phyloP scores from a whole-genome alignment of 495 filamentous ascomycete species.

The Penicillium simplicissimum region DNA sequence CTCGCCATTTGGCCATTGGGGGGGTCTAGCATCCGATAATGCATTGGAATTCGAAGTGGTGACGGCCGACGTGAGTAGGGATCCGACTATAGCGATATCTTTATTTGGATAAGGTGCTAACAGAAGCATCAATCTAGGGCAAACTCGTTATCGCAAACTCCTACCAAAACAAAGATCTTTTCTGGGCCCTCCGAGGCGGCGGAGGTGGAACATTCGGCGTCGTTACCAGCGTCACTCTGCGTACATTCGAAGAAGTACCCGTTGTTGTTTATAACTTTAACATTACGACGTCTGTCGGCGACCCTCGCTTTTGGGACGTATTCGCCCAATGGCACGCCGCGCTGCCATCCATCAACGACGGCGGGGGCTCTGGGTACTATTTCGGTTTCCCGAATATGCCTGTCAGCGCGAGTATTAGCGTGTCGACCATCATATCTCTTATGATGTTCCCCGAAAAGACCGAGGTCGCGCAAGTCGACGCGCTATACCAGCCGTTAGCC shows the following conservation, averaged over 20 bases:
- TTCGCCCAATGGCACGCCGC: slow-evolving; percentile 34
- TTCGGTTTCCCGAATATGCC: slow-evolving; percentile 30
- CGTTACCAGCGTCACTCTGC: slow-evolving; percentile 48
- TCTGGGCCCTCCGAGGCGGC: slow-evolving; percentile 54
- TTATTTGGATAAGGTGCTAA: not conserved
- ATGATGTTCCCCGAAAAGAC: slow-evolving; percentile 33
- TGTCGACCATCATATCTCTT: slow-evolving; percentile 18
- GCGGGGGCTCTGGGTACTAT: slow-evolving; percentile 41
- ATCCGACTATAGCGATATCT: not conserved
- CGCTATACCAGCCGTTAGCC: slow-evolving; percentile 21
- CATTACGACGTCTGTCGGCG: slow-evolving; percentile 22
- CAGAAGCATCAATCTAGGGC: slow-evolving; percentile 29
- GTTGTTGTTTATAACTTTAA: slow-evolving; percentile 36
- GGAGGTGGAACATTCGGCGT: slow-evolving; percentile 53
- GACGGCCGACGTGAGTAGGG: slow-evolving; percentile 35
- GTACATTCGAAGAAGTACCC: slow-evolving; percentile 37
- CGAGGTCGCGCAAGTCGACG: slow-evolving; percentile 15
- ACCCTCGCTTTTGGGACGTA: slow-evolving; percentile 36
- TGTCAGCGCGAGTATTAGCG: slow-evolving; percentile 5
- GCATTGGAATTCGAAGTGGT: slow-evolving; percentile 39
- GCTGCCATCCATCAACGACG: slow-evolving; percentile 31
- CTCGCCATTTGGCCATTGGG: slow-evolving; percentile 40
- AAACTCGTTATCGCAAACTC: slow-evolving; percentile 39
- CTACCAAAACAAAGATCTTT: slow-evolving; percentile 50
- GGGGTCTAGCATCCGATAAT: slow-evolving; percentile 39